Evolutionary conservation across 306 rosid genomes (phyloP).

Genomic region (Sophora flavescens): DNA sequence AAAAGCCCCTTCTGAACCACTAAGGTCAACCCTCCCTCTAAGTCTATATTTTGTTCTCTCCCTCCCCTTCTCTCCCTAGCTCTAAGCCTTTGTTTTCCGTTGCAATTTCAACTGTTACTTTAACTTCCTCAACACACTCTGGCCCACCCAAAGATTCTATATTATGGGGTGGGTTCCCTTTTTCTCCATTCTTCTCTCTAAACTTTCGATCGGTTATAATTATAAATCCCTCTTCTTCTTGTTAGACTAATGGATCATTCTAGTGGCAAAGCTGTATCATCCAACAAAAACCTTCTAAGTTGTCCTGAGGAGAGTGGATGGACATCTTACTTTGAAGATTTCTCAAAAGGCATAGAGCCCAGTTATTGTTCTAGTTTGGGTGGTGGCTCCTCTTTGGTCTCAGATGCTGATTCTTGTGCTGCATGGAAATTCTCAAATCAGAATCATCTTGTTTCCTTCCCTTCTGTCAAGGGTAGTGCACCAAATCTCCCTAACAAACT

Average conservation of each 20-base stretch:
- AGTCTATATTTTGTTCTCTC: slow-evolving; percentile 19
- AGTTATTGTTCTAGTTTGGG: slow-evolving; percentile 51
- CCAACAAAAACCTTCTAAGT: slow-evolving; percentile 21
- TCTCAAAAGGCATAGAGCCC: slow-evolving; percentile 51
- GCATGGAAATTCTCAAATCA: slow-evolving; percentile 66
- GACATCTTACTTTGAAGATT: slow-evolving; percentile 87
- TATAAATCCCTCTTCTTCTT: slow-evolving; percentile 52
- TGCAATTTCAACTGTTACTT: slow-evolving; percentile 63
- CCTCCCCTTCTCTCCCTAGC: slow-evolving; percentile 39
- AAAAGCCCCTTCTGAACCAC: slow-evolving; percentile 50
- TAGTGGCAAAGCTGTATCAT: slow-evolving; percentile 42
- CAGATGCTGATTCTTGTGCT: slow-evolving; percentile 91
- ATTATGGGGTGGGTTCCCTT: slow-evolving; percentile 23
- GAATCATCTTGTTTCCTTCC: slow-evolving; percentile 19
- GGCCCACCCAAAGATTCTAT: slow-evolving; percentile 71
- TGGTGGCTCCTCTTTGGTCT: slow-evolving; percentile 74
- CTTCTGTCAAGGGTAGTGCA: slow-evolving; percentile 8
- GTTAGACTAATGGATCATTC: slow-evolving; percentile 62
- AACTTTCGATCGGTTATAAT: slow-evolving; percentile 58
- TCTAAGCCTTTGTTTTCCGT: slow-evolving; percentile 49
- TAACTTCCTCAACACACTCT: slow-evolving; percentile 57
- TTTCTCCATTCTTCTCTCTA: slow-evolving; percentile 50
- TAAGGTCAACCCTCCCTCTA: slow-evolving; percentile 64
- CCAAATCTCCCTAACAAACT: slow-evolving; percentile 55
- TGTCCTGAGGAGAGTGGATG: slow-evolving; percentile 83